Base-by-base conservation (phyloP, 2,329 filamentous ascomycete genomes). In the Fusarium euwallaceae region DNA sequence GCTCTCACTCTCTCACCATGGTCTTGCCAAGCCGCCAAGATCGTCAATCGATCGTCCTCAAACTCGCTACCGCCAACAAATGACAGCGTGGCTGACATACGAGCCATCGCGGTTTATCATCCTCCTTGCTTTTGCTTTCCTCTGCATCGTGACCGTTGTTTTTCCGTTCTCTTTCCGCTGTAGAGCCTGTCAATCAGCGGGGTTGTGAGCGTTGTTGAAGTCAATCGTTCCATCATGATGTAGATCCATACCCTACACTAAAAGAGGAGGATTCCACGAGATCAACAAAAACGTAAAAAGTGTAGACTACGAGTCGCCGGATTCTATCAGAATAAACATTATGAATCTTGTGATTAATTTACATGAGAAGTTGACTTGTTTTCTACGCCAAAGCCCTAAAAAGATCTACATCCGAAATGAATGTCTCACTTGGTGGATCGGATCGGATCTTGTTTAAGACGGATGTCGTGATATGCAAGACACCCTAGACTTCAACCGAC, bases 21-120 rank as follows among this genome's bases (percentile, higher is more conserved):
- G 27, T 16, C 20, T 34, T 56, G 68, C 70, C 70, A 72, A 68
- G 69, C 4, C 69, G 64, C 69, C 56, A 74, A 72, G 64, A 66
- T 74, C 72, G 59, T 61, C 72, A 48, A 63, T 61, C 56, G 36
- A 32, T 55, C 43, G 53, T 51, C 32, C 20, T 27, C 32, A 45
- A 45, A 51, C 61, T 66, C 41, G 56, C 64, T 66, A 48, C 64
- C 11, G 32, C 12, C 56, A 27, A 24, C 56, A 51, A 66, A 66
- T 66, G 32, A 59, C 61, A 36, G 27, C 20, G 34, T 29, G 16
- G 58, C 61, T 69, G 22, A 48, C 48, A 48, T 27, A 22, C 22
- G 67, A 36, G 56, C 14, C 14, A 72, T 74, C 45, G 61, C 48
- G 61, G 43, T 48, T 48, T 70, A 45, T 63, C 69, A 34, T 74